Evolutionary conservation across 352 stramenopile genomes (phyloP).

Genomic region (Phytophthora kernoviae): DNA sequence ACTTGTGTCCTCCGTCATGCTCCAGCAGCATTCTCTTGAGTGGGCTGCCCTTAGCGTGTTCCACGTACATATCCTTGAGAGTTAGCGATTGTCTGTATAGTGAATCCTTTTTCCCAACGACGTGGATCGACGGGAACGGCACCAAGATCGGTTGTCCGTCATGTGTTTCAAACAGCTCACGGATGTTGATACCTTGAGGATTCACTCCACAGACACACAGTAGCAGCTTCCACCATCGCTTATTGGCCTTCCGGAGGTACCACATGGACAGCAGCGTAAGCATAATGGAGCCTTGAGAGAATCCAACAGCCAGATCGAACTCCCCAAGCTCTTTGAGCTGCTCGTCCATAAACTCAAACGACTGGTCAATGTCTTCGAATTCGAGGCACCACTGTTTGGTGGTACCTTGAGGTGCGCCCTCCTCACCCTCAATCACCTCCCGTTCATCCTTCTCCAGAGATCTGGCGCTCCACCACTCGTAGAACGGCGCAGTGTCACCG

Average conservation of each 20-base stretch:
- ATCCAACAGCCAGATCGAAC: conserved; percentile 78
- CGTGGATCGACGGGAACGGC: conserved; percentile 64
- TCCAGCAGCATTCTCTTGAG: conserved; percentile 47
- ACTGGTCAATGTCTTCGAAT: conserved; percentile 43
- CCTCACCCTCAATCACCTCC: conserved; percentile 37
- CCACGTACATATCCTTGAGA: conserved; percentile 51
- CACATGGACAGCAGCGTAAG: conserved; percentile 66
- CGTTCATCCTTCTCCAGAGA: conserved; percentile 50
- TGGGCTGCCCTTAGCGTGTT: conserved; percentile 36
- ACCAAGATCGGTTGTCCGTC: conserved; percentile 44
- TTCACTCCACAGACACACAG: conserved; percentile 54
- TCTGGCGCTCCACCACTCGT: conserved; percentile 70
- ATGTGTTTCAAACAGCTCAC: conserved; percentile 46
- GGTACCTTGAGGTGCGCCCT: conserved; percentile 20
- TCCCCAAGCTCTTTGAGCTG: conserved; percentile 63
- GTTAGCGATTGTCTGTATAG: conserved; percentile 48
- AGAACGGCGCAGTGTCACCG: conserved; percentile 65
- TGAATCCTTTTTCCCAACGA: conserved; percentile 54
- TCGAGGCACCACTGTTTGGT: conserved; percentile 38
- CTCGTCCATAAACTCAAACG: conserved; percentile 61
- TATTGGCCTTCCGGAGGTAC: conserved; percentile 48
- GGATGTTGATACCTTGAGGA: conserved; percentile 40
- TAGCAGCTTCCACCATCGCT: conserved; percentile 58
- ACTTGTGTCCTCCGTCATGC: conserved; percentile 64
- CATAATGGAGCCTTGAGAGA: conserved; percentile 79